Evolutionary conservation across 2,329 filamentous ascomycete species (phyloP), one percentile per base, ranked within the genome.

Genomic region (Penicillium sp.): DNA sequence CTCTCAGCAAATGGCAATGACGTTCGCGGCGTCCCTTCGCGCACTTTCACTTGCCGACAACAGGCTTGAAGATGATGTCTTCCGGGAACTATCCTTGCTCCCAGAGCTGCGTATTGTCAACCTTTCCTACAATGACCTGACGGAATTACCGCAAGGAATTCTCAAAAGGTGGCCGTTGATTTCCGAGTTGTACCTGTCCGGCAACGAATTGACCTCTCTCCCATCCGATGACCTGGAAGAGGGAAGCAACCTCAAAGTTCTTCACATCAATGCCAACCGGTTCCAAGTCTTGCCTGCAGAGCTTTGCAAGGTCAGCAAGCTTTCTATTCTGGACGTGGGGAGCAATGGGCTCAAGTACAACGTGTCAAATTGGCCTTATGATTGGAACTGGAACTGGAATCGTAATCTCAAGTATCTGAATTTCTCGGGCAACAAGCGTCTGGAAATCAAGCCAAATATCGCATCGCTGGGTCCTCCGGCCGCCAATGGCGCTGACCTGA

Each of bases 361-460:
- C 72, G 95, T 99, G 47, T 94, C 92, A 31, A 99, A 99, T 70
- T 96, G 96, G 82, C 94, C 93, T 0, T 99, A 99, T 71, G 94
- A 99, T 72, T 99, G 94, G 94, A 99, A 99, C 69, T 99, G 94
- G 94, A 97, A 97, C 70, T 90, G 94, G 82, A 99, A 99, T 69
- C 91, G 90, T 48, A 95, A 97, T 67, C 79, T 99, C 63, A 89
- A 92, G 61, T 99, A 95, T 70, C 87, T 99, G 61, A 99, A 97
- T 70, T 81, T 99, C 69, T 97, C 93, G 0, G 94, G 94, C 50
- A 99, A 99, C 78, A 97, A 96, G 75, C 87, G 93, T 50, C 78
- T 99, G 34, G 94, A 99, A 75, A 97, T 99, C 78, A 87, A 87
- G 68, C 85, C 85, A 0, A 84, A 79, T 59, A 85, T 84, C 27